Evolutionary conservation across 352 stramenopile genomes (phyloP), one percentile per base, ranked within the genome.

Genomic region (Pythium sukuiense): DNA sequence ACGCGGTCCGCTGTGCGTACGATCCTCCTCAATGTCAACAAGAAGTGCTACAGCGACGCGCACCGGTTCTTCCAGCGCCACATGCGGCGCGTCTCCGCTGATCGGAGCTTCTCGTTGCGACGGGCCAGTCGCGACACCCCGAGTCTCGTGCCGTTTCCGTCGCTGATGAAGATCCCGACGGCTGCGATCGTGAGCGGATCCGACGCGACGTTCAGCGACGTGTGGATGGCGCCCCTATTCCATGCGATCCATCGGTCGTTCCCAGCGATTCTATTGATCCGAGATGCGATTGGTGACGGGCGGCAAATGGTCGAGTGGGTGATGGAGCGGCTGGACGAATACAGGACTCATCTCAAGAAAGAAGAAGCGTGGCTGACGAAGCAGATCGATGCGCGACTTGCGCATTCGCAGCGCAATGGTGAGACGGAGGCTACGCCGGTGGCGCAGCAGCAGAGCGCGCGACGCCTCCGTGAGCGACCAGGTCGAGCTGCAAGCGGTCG

Each of bases 181-280:
- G 87, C 80, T 16, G 80, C 79, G 12, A 73, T 95, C 18, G 80
- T 93, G 30, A 75, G 83, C 35, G 87, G 87, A 5, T 80, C 79
- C 0, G 87, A 95, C 52, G 85, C 82, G 13, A 87, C 83, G 29
- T 87, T 85, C 29, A 91, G 81, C 59, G 83, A 90, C 33, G 69
- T 93, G 54, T 95, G 87, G 87, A 79, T 90, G 37, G 65, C 76
- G 30, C 87, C 87, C 32, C 62, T 95, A 3, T 83, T 71, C 55
- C 85, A 81, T 24, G 82, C 84, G 46, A 68, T 95, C 49, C 73
- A 88, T 57, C 80, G 79, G 20, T 87, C 81, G 18, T 95, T 95
- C 54, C 83, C 87, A 29, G 46, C 89, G 6, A 77, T 86, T 55
- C 62, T 93, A 8, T 53, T 84, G 27, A 57, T 88, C n/a, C 77